phyloP scores from a whole-genome alignment of 345 rosid genomes.

The Gossypium longicalyx region DNA sequence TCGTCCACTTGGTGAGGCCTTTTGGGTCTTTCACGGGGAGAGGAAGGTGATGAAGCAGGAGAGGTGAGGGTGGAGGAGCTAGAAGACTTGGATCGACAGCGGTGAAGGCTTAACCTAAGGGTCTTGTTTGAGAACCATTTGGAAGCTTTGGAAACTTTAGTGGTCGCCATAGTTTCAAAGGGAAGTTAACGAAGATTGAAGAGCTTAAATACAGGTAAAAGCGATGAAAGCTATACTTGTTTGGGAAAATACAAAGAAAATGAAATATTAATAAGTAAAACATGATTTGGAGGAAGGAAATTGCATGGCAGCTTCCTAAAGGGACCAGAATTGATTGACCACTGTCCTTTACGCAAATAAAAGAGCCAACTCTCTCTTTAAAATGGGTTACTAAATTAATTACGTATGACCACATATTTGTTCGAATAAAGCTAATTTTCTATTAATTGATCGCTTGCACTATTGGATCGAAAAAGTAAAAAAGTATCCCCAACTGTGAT shows the following conservation, averaged over 20 bases:
- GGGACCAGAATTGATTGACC: background rate
- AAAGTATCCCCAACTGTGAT: no score
- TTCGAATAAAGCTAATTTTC: background rate
- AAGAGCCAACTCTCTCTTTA: background rate
- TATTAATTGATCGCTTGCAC: no score
- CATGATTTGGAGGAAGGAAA: background rate
- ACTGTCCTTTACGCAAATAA: background rate
- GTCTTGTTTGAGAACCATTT: constrained; percentile 35
- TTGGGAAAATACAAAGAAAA: background rate
- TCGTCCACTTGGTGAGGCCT: constrained; percentile 21
- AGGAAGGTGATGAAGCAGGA: constrained; percentile 18
- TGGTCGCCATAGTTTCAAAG: constrained; percentile 16
- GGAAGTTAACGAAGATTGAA: background rate
- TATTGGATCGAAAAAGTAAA: no score
- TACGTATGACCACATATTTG: background rate
- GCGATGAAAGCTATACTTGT: background rate
- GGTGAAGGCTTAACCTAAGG: constrained; percentile 26
- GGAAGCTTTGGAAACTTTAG: constrained; percentile 20
- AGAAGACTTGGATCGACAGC: constrained; percentile 23
- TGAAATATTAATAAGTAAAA: background rate
- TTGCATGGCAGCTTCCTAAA: constrained; percentile 9
- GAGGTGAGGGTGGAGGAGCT: constrained; percentile 19
- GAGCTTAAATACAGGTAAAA: background rate
- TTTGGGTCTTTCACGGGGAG: background rate
- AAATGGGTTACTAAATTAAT: background rate